Percentiles rank a stretch among this genome's conserved stretches.
These are phyloP conservation scores for Aspergillus latus DNA, from an alignment of 2,329 filamentous ascomycete genomes.

Conservation along the genomic window DNA sequence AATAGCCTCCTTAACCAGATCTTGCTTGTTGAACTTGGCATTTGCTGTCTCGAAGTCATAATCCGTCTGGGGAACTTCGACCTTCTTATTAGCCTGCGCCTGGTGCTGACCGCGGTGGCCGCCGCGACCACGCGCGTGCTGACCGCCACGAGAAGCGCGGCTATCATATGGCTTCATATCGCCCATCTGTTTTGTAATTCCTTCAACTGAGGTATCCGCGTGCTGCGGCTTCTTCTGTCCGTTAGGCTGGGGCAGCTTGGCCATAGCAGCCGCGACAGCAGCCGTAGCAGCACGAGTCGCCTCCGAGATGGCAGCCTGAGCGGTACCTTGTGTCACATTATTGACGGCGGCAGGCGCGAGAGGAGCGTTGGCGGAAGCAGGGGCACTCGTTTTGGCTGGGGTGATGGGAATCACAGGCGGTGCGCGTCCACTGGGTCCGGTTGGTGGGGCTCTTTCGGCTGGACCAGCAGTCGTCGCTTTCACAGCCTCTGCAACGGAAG, in stretches of 20 bases:
- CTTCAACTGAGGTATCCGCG: slow-evolving; percentile 39
- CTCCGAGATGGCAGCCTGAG: slow-evolving; percentile 45
- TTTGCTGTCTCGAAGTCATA: slow-evolving; percentile 89
- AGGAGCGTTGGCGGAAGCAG: slow-evolving; percentile 31
- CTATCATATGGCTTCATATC: slow-evolving; percentile 47
- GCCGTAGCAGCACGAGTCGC: slow-evolving; percentile 51
- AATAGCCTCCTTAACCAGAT: slow-evolving; percentile 84
- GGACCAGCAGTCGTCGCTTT: slow-evolving; percentile 28
- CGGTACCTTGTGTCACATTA: slow-evolving; percentile 29
- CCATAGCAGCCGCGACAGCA: slow-evolving; percentile 53
- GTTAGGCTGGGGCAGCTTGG: slow-evolving; percentile 46
- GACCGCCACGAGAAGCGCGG: slow-evolving; percentile 39
- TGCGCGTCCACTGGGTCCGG: slow-evolving; percentile 43
- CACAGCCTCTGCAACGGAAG: slow-evolving; percentile 38
- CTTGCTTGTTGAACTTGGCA: slow-evolving; percentile 85
- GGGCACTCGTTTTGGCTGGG: slow-evolving; percentile 35
- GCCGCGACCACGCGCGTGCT: slow-evolving; percentile 47
- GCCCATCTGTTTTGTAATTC: slow-evolving; percentile 46
- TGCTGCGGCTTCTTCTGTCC: slow-evolving; percentile 36
- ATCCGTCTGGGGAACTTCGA: slow-evolving; percentile 86
- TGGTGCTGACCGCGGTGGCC: slow-evolving; percentile 46
- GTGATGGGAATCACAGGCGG: slow-evolving; percentile 49
- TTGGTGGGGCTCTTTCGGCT: slow-evolving; percentile 27
- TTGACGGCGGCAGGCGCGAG: slow-evolving; percentile 24
- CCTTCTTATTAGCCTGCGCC: slow-evolving; percentile 58